Percentiles rank a stretch among this genome's conserved stretches.
phyloP scores from a whole-genome alignment of 2,329 filamentous ascomycete genomes.

The Boeremia exigua region DNA sequence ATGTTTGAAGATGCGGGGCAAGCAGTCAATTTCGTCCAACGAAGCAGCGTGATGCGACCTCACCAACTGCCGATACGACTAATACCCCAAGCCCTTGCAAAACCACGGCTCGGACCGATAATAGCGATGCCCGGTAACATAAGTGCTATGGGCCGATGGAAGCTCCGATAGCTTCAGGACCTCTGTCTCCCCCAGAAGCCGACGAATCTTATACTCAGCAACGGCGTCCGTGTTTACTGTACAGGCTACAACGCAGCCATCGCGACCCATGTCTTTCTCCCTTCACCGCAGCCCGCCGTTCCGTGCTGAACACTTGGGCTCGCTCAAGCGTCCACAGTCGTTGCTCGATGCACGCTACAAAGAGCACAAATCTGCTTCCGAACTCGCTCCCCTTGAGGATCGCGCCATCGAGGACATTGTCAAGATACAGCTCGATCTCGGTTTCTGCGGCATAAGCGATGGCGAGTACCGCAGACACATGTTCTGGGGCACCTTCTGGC shows the following conservation, averaged over 20 bases:
- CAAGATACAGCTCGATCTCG: conserved; percentile 64
- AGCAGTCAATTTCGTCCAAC: neutral
- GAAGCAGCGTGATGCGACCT: neutral
- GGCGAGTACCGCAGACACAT: conserved; percentile 66
- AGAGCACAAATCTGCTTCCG: conserved; percentile 60
- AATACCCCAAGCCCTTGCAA: neutral
- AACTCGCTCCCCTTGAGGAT: conserved; percentile 67
- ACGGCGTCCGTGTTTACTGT: no score
- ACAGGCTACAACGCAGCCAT: neutral
- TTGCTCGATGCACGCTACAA: conserved; percentile 64
- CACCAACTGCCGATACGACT: conserved; percentile 11
- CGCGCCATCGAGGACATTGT: conserved; percentile 69
- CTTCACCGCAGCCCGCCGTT: conserved; percentile 60
- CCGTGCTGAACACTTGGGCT: conserved; percentile 74
- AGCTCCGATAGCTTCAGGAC: neutral
- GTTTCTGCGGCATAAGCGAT: conserved; percentile 67
- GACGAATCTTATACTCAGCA: neutral
- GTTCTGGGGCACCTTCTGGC: conserved; percentile 63
- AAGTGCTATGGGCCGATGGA: neutral
- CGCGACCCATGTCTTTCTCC: conserved; percentile 20
- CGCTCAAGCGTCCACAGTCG: conserved; percentile 67
- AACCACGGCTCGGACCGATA: conserved; percentile 6
- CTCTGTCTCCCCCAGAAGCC: no score
- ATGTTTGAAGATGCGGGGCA: conserved; percentile 3
- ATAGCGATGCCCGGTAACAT: neutral